Conservation (phyloP, 768 basidiomycete genomes). For the Kwoniella sp. region DNA sequence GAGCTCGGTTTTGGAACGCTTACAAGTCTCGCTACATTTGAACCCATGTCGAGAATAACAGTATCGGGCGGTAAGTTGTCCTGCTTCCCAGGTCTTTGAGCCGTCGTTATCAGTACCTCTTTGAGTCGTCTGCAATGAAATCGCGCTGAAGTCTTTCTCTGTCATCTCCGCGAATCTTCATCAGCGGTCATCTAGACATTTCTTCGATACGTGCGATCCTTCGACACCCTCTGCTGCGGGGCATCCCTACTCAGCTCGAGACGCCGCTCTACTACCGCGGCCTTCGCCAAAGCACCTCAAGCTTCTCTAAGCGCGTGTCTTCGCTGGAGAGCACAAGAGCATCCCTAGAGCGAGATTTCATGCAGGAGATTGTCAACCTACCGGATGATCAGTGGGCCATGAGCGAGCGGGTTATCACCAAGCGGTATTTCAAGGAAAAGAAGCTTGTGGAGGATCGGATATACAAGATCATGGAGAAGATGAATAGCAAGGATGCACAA, state of each 20-base stretch:
- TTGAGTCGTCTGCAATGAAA: too few species aligned
- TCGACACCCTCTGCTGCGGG: conserved; percentile 11
- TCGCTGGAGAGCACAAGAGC: conserved; percentile 2
- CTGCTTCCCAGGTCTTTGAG: too few species aligned
- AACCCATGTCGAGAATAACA: conserved; percentile 2
- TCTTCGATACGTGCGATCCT: conserved; percentile 20
- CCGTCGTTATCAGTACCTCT: too few species aligned
- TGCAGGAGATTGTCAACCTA: conserved; percentile 6
- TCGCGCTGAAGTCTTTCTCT: too few species aligned
- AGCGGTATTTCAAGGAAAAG: conserved; percentile 10
- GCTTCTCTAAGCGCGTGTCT: neutral
- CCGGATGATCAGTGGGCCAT: conserved; percentile 10
- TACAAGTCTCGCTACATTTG: too few species aligned
- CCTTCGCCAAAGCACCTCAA: conserved; percentile 2
- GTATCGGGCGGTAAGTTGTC: conserved; percentile 29
- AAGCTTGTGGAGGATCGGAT: conserved; percentile 14
- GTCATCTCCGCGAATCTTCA: neutral
- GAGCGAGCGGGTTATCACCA: neutral
- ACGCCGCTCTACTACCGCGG: conserved; percentile 17
- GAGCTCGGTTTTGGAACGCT: too few species aligned
- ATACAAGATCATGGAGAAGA: conserved; percentile 11
- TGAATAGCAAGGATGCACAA: neutral
- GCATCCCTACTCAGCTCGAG: conserved; percentile 22
- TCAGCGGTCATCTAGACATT: conserved; percentile 17
- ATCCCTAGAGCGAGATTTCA: conserved; percentile 1